phyloP scores from a whole-genome alignment of 1,284 basidiomycete species.

The Ganoderma boninense region DNA sequence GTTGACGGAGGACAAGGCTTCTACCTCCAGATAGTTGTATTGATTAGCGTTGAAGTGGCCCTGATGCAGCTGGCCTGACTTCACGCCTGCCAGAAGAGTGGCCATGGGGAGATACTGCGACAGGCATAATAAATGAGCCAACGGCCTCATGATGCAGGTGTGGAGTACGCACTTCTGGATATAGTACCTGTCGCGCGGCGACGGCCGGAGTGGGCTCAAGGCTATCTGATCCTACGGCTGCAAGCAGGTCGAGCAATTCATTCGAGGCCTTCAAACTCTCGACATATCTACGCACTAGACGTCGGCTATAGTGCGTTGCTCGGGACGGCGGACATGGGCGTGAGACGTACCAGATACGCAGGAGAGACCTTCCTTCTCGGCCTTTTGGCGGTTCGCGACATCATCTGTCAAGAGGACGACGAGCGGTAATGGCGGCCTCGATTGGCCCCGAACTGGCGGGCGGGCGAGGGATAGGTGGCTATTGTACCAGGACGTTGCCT shows the following conservation, averaged over 20 bases:
- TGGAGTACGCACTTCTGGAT: conserved; percentile 69
- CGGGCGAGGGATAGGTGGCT: conserved; percentile 69
- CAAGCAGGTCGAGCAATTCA: conserved; percentile 83
- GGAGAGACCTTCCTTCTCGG: conserved; percentile 72
- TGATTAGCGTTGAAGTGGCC: conserved; percentile 96
- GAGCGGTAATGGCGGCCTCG: conserved; percentile 56
- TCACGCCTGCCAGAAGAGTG: conserved; percentile 84
- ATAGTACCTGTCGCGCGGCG: conserved; percentile 68
- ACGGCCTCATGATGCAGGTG: conserved; percentile 9
- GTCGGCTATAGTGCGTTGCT: conserved; percentile 4
- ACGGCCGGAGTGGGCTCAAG: conserved; percentile 67
- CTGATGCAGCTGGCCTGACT: conserved; percentile 85
- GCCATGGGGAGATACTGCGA: conserved; percentile 82
- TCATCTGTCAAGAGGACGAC: conserved; percentile 92
- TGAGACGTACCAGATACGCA: conserved; percentile 64
- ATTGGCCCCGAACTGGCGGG: conserved; percentile 57
- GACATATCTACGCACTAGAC: conserved; percentile 79
- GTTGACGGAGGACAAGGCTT: conserved; percentile 22
- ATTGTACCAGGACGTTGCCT: conserved; percentile 87
- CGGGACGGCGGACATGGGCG: conserved; percentile 1
- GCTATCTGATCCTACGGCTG: conserved; percentile 67
- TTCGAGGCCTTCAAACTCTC: conserved; percentile 71
- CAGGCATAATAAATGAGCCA: conserved; percentile 2
- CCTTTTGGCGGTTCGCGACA: conserved; percentile 83
- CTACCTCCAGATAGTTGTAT: conserved; percentile 94